These are phyloP conservation scores for Annona cherimola DNA, from an alignment of 164 flowering plant species.

Conservation along the genomic window DNA sequence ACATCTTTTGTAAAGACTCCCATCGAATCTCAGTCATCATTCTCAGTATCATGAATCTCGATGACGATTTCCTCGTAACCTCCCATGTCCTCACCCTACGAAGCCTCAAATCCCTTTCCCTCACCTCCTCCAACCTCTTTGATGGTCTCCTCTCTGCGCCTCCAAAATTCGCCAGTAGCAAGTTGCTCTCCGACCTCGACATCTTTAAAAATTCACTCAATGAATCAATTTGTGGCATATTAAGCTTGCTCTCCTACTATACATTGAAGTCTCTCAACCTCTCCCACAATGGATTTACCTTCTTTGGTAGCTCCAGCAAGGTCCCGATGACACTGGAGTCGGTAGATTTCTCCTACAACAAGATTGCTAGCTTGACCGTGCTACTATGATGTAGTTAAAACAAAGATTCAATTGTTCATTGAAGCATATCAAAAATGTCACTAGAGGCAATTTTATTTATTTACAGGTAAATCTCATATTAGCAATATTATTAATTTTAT, in stretches of 20 bases:
- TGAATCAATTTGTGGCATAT: constrained; percentile 43
- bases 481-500: too few relatives aligned
- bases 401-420: too few relatives aligned
- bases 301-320: constrained; percentile 26
- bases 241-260: constrained; percentile 38
- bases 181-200: constrained; percentile 40
- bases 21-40: constrained; percentile 45
- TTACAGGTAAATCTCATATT: too few relatives aligned
- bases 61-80: constrained; percentile 41
- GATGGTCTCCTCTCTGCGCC: constrained; percentile 38
- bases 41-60: constrained; percentile 30
- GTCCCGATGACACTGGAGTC: constrained; percentile 6
- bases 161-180: constrained; percentile 32
- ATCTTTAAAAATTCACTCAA: constrained; percentile 54
- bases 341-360: constrained; percentile 10
- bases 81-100: constrained; percentile 35
- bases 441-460: too few relatives aligned
- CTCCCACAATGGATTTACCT: constrained; percentile 45
- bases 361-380: constrained; percentile 5
- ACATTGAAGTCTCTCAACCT: constrained; percentile 46
- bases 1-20: constrained; percentile 16
- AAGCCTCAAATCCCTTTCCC: constrained; percentile 33
- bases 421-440: too few relatives aligned
- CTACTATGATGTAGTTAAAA: constrained; percentile 22
- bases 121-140: constrained; percentile 34